A percentile compares a stretch with the other conserved stretches of the same genome.
Conservation (phyloP, 345 rosid species). For the Rhizophora apiculata region DNA sequence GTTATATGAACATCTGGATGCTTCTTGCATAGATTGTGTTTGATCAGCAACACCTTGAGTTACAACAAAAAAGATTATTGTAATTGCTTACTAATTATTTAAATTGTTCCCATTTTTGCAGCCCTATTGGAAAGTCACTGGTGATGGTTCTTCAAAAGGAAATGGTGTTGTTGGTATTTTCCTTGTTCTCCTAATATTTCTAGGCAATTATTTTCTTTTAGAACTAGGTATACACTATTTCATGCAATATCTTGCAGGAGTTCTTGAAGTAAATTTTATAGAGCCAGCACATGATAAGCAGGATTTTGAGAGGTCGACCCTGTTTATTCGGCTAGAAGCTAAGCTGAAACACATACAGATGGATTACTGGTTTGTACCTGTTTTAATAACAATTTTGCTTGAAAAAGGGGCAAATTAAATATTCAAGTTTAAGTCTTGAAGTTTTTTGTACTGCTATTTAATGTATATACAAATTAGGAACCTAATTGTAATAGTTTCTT, state of each 20-base stretch:
- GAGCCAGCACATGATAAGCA: constrained; percentile 99
- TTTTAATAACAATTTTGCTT: neutral
- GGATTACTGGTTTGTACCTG: constrained; percentile 71
- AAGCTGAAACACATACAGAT: constrained; percentile 59
- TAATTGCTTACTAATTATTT: constrained; percentile 22
- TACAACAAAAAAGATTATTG: neutral
- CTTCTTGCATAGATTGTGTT: neutral
- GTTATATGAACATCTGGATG: neutral
- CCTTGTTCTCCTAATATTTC: constrained; percentile 16
- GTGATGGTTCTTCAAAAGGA: constrained; percentile 51
- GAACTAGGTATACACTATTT: constrained; percentile 19
- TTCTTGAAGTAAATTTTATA: constrained; percentile 90
- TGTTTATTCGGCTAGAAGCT: constrained; percentile 66
- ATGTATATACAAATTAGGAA: neutral
- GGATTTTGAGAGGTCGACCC: constrained; percentile 86
- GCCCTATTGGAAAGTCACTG: constrained; percentile 93
- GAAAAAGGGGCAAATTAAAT: too few species aligned
- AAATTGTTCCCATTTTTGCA: constrained; percentile 32
- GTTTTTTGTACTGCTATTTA: too few species aligned
- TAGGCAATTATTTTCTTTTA: constrained; percentile 12
- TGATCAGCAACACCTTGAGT: neutral
- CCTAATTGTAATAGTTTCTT: constrained; percentile 6
- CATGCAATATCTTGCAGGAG: constrained; percentile 50
- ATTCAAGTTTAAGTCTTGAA: too few species aligned
- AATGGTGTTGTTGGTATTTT: constrained; percentile 72